A percentile compares a stretch with the other conserved stretches of the same genome.
Evolutionary conservation across 1,284 basidiomycete genomes (phyloP).

Genomic region (Pseudozyma flocculosa): DNA sequence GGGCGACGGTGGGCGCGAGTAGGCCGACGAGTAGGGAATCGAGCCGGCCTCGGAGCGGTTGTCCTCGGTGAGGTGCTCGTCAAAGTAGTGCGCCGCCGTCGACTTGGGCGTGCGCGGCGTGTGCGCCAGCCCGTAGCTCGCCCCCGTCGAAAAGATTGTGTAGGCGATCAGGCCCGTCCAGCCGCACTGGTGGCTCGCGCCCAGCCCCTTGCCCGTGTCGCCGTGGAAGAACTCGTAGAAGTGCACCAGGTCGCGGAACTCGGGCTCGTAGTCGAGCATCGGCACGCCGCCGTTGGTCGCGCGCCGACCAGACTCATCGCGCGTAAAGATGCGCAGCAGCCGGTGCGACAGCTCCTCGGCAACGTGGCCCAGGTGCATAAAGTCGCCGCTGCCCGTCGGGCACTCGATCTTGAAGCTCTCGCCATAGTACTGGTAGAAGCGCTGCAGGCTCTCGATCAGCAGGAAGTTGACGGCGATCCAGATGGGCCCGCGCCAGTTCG

Average conservation of each 20-base stretch:
- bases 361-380: constrained; percentile 87
- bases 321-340: constrained; percentile 91
- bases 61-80: constrained; percentile 51
- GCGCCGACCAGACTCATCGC: constrained; percentile 79
- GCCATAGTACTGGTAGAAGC: constrained; percentile 70
- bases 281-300: constrained; percentile 88
- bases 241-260: constrained; percentile 93
- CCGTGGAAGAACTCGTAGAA: constrained; percentile 99
- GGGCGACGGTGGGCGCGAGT: constrained; percentile 46
- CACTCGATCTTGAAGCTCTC: constrained; percentile 72
- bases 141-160: constrained; percentile 67
- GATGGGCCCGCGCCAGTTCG: constrained; percentile 82
- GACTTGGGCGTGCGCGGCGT: constrained; percentile 73
- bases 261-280: constrained; percentile 85
- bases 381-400: constrained; percentile 87
- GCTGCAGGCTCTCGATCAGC: constrained; percentile 80
- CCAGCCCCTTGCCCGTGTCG: constrained; percentile 79
- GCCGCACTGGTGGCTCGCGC: constrained; percentile 95
- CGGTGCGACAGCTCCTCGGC: constrained; percentile 97
- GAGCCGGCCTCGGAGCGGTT: constrained; percentile 41
- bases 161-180: constrained; percentile 65
- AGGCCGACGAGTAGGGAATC: constrained; percentile 33
- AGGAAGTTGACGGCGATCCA: constrained; percentile 94
- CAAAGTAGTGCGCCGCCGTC: constrained; percentile 85
- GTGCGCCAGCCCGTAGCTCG: constrained; percentile 46